These are phyloP conservation scores for Trichoderma arundinaceum DNA, from an alignment of 2,329 filamentous ascomycete genomes.

Conservation along the genomic window DNA sequence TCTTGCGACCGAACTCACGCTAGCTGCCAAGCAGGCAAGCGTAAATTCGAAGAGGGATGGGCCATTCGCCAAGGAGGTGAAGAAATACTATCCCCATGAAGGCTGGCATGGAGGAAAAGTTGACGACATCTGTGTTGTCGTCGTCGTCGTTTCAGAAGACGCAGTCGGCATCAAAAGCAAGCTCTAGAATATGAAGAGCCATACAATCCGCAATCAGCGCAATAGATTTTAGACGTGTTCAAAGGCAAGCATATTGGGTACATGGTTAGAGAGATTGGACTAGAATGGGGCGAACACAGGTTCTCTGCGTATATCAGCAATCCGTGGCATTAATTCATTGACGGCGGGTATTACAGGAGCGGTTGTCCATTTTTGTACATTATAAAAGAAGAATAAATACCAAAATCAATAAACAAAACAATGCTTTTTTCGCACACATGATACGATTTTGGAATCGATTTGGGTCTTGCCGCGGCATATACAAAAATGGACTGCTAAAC, in stretches of 20 bases:
- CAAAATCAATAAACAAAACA: not conserved
- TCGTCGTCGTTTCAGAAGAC: conserved; percentile 76
- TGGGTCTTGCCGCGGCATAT: no score
- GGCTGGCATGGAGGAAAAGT: conserved; percentile 91
- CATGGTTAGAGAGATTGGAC: conserved; percentile 5
- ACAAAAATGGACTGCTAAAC: not conserved
- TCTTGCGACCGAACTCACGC: conserved; percentile 78
- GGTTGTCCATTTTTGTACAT: conserved; percentile 5
- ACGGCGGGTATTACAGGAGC: not conserved
- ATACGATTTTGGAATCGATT: no score
- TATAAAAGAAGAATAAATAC: conserved; percentile 21
- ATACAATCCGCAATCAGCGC: not conserved
- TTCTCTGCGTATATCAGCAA: conserved; percentile 4
- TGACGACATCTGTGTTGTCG: conserved; percentile 91
- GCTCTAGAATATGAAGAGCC: conserved; percentile 37
- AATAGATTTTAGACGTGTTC: conserved; percentile 16
- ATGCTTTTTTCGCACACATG: not conserved
- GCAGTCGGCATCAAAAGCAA: conserved; percentile 42
- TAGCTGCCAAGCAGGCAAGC: conserved; percentile 84
- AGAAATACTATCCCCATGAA: conserved; percentile 84
- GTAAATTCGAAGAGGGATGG: conserved; percentile 82
- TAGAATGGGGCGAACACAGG: conserved; percentile 1
- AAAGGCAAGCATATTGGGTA: not conserved
- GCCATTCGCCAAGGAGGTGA: conserved; percentile 93
- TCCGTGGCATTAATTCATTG: not conserved